Base-by-base conservation (phyloP, 192 early-diverging fungal genomes). In the Polychytrium aggregatum region DNA sequence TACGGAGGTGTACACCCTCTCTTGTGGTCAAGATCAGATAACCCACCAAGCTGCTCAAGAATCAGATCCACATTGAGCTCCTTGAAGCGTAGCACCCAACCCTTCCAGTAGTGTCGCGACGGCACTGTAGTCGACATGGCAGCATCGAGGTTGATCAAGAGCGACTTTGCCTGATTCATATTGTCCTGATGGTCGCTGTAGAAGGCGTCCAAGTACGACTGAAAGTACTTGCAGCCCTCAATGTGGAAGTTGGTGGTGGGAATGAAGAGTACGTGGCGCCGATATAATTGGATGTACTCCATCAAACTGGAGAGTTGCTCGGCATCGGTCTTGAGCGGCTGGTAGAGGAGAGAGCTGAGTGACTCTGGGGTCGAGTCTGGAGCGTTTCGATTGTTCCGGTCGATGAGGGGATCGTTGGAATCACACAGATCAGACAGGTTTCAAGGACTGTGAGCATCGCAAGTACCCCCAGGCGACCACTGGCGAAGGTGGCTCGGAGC, bases 231-330 rank as follows among this genome's bases (percentile, higher is more conserved):
- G 50, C 43, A 54, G 20, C 16, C 49, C 16, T 28, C 17, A 0
- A 59, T 25, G 48, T 66, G 53, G 37, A 58, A 66, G 2, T 1
- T 3, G 24, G 64, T 66, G 11, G 42, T 17, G 28, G 50, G 48
- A 9, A 66, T 52, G 25, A 53, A 58, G 24, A 61, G 56, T 7
- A 42, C 29, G 41, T 66, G 44, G n/a, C 17, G 10, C 20, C 64
- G 38, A 37, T 66, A 66, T 9, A 45, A 38, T 37, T 57, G 49
- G 21, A 66, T 57, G n/a, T 22, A 5, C 6, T 52, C 41, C n/a
- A 57, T 48, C 10, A 65, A 17, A 37, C 8, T 48, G 27, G 9
- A 21, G 13, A 8, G 9, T 33, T 9, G 29, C 28, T 9, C 9
- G 9, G 37, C 9, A 37, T 48, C n/a, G n/a, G n/a, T n/a, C n/a